Conservation (phyloP, 2,329 filamentous ascomycete genomes). For the Gaeumannomyces sp. region DNA sequence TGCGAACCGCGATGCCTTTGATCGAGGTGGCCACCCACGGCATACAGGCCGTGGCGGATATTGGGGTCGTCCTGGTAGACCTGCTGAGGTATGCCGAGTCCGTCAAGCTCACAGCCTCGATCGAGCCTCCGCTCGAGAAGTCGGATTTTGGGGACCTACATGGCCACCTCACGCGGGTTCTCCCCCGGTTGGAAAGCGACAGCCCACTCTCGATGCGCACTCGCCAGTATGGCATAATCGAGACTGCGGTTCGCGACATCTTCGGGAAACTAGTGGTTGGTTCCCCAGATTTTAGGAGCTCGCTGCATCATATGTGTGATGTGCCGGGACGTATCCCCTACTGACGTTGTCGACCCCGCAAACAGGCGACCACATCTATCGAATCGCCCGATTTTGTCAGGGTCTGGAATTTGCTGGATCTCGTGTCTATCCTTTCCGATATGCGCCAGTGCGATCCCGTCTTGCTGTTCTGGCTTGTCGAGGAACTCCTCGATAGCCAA, state of each 20-base stretch:
- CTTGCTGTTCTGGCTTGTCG: slow-evolving; percentile 82
- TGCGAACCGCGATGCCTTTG: slow-evolving; percentile 41
- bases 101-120: slow-evolving; percentile 51
- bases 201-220: slow-evolving; percentile 24
- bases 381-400: slow-evolving; percentile 71
- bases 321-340: not conserved
- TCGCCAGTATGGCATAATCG: slow-evolving; percentile 65
- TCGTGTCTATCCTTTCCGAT: slow-evolving; percentile 83
- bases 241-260: slow-evolving; percentile 74
- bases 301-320: too few relatives aligned
- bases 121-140: slow-evolving; percentile 72
- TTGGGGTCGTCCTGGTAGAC: slow-evolving; percentile 46
- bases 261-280: slow-evolving; percentile 77
- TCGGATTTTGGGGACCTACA: slow-evolving; percentile 52
- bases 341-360: not conserved
- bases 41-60: slow-evolving; percentile 46
- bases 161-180: slow-evolving; percentile 35
- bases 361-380: slow-evolving; percentile 66
- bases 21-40: slow-evolving; percentile 38
- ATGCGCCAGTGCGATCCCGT: slow-evolving; percentile 71
- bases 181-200: slow-evolving; percentile 22
- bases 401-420: slow-evolving; percentile 91
- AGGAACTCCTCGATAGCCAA: slow-evolving; percentile 93
- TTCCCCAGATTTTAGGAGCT: slow-evolving; percentile 9
- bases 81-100: slow-evolving; percentile 53